Evolutionary conservation across 1,284 basidiomycete genomes (phyloP).

Genomic region (Puccinia novopanici): DNA sequence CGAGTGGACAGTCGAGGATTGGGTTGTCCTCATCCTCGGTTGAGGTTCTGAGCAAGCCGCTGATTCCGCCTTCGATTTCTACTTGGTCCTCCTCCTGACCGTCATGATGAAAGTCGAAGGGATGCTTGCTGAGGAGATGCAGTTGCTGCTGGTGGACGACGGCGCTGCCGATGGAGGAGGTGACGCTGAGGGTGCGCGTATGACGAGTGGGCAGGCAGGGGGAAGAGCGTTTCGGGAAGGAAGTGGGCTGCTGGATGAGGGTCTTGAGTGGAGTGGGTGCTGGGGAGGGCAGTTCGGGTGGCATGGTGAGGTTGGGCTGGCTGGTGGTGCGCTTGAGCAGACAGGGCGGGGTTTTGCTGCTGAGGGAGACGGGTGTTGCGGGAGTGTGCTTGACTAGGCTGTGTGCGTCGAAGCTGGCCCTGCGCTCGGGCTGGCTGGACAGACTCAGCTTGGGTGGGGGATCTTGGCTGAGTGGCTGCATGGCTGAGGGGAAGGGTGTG

Average conservation of each 20-base stretch:
- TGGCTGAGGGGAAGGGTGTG: too few species aligned
- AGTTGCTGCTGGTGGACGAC: background rate
- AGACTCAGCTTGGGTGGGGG: background rate
- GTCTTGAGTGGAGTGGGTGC: background rate
- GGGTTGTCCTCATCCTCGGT: background rate
- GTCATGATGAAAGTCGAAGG: background rate
- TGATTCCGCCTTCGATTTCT: conserved; percentile 34
- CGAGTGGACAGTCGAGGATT: conserved; percentile 4
- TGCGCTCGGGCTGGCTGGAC: background rate
- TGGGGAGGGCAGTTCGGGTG: background rate
- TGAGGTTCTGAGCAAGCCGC: conserved; percentile 6
- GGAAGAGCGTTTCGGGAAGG: background rate
- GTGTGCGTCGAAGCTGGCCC: background rate
- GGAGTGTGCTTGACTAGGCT: background rate
- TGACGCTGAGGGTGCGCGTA: conserved; percentile 7
- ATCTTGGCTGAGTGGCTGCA: too few species aligned
- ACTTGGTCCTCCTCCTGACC: conserved; percentile 12
- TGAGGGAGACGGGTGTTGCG: background rate
- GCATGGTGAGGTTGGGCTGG: conserved; percentile 8
- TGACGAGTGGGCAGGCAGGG: background rate
- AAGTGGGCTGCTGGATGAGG: background rate
- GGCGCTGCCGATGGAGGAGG: background rate
- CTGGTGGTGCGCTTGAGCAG: background rate
- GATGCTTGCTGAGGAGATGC: background rate
- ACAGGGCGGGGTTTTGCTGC: background rate